phyloP scores from a whole-genome alignment of 352 stramenopile genomes.

The Phytophthora parvispora region DNA sequence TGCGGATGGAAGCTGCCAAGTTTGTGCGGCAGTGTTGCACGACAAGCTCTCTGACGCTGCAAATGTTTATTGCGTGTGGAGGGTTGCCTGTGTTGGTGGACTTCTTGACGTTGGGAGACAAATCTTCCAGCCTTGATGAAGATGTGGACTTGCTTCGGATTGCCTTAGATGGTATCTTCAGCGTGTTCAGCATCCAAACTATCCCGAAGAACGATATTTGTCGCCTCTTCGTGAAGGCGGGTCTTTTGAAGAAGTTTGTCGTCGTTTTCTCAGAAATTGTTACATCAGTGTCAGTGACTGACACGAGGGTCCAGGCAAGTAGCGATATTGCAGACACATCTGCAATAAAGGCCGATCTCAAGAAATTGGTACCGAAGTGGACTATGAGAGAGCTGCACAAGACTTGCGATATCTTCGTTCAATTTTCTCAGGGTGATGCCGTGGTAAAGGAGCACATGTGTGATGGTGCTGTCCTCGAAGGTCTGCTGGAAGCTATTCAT shows the following conservation, averaged over 20 bases:
- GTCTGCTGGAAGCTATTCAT: conserved; percentile 67
- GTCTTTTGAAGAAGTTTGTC: conserved; percentile 91
- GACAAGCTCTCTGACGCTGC: conserved; percentile 89
- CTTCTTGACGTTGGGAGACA: conserved; percentile 70
- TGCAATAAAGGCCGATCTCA: conserved; percentile 1
- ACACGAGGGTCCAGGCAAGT: conserved; percentile 23
- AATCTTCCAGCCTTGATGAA: conserved; percentile 28
- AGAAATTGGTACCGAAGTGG: conserved; percentile 41
- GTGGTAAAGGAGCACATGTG: conserved; percentile 96
- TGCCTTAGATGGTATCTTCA: conserved; percentile 91
- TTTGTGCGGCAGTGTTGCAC: conserved; percentile 92
- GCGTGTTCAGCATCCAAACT: conserved; percentile 93
- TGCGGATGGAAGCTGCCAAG: conserved; percentile 89
- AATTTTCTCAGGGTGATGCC: conserved; percentile 94
- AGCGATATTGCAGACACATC: conserved; percentile 5
- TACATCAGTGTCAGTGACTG: conserved; percentile 32
- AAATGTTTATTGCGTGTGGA: conserved; percentile 96
- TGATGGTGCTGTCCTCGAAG: conserved; percentile 80
- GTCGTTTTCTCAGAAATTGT: conserved; percentile 88
- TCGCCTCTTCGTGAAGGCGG: conserved; percentile 95
- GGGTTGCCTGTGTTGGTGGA: conserved; percentile 89
- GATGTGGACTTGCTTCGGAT: conserved; percentile 82
- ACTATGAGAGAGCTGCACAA: conserved; percentile 77
- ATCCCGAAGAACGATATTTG: conserved; percentile 96
- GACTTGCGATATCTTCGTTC: conserved; percentile 90